Base-by-base conservation (phyloP, 1,139 yeast genomes). In the Saccharomyces hybrid region DNA sequence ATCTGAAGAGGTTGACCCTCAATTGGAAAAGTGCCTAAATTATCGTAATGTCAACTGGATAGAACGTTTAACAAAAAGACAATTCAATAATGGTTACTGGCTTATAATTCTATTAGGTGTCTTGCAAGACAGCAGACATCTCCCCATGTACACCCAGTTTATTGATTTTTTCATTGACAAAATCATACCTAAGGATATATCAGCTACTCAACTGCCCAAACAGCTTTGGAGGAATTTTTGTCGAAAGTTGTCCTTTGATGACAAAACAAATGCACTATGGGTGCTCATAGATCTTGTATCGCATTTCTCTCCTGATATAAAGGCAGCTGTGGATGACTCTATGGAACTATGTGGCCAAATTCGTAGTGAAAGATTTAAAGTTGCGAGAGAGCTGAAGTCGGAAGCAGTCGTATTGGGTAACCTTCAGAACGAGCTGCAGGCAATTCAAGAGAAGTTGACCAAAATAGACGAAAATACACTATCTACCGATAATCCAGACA, bases 21-120 rank as follows among this genome's bases (percentile, higher is more conserved):
- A 56, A 5, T 38, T 85, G 2, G 81, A 81, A 55, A 75, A 76
- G 28, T 79, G 80, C 34, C 72, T 87, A 64, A 81, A 81, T 55
- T 83, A 82, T 68, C 76, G 87, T 56, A 82, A 83, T 48, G 74
- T 74, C 0, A 73, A 84, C 20, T 91, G 97, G 96, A 81, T 83
- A 58, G 95, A 87, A 31, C 75, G 95, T 49, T 75, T 90, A 29
- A 78, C 84, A 13, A 83, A 81, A 58, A 81, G 96, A 55, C 81
- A 81, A 62, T 93, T 87, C 67, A 83, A 79, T 63, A 91, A 88
- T 63, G 96, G 96, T 4, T 83, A 83, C 55, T 91, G 97, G 96
- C 85, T 88, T 63, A 77, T 85, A 47, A 80, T 86, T 50, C 70
- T 90, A 38, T 69, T 90, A 48, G 96, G 96, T 20, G 75, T 90